Conservation (phyloP, 2,329 filamentous ascomycete genomes). For the Albifimbria verrucaria region DNA sequence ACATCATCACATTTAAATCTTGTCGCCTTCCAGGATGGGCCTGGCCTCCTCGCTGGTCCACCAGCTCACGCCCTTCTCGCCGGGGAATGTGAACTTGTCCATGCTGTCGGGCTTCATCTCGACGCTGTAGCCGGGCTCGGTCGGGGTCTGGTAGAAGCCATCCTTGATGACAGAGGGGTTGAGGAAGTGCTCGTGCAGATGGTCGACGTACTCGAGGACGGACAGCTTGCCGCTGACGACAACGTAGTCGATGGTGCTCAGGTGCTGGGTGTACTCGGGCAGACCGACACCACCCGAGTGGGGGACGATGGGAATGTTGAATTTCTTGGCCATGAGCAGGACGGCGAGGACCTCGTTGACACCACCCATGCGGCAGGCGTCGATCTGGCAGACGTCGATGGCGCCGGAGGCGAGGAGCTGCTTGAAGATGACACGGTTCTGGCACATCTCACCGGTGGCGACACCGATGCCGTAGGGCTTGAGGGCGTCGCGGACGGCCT, state of each 20-base stretch:
- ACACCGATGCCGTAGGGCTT: constrained; percentile 74
- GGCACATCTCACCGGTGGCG: constrained; percentile 92
- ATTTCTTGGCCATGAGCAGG: constrained; percentile 78
- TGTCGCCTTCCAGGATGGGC: constrained; percentile 63
- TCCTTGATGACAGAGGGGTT: constrained; percentile 77
- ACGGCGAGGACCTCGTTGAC: constrained; percentile 94
- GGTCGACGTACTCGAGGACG: constrained; percentile 87
- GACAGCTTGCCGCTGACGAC: constrained; percentile 77
- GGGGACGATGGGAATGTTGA: constrained; percentile 77
- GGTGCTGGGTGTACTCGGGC: constrained; percentile 90
- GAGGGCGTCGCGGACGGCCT: constrained; percentile 77
- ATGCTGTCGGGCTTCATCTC: constrained; percentile 91
- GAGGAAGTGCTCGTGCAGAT: constrained; percentile 89
- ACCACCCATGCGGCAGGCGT: constrained; percentile 84
- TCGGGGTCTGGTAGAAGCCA: constrained; percentile 85
- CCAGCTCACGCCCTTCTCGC: constrained; percentile 76
- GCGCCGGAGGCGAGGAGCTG: constrained; percentile 77
- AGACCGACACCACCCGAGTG: constrained; percentile 87
- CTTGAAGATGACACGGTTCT: constrained; percentile 93
- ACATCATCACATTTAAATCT: constrained; percentile 37
- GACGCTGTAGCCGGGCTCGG: constrained; percentile 80
- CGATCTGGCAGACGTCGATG: constrained; percentile 85
- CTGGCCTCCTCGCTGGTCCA: constrained; percentile 81
- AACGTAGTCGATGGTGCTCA: constrained; percentile 91
- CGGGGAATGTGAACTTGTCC: constrained; percentile 74